Evolutionary conservation across 306 rosid genomes (phyloP).

Genomic region (Glycine soja): DNA sequence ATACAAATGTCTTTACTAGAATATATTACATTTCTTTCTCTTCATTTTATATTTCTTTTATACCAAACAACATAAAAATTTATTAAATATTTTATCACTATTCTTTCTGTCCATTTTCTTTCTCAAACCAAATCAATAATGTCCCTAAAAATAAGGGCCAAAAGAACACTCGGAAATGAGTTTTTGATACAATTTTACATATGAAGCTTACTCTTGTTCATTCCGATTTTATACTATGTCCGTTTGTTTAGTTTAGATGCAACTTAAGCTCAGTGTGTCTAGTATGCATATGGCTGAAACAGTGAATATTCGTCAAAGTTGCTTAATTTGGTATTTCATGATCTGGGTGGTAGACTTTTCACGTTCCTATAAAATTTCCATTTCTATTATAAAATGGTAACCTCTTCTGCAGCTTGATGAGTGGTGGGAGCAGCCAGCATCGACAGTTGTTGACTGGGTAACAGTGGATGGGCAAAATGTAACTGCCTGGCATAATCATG

Average conservation of each 20-base stretch:
- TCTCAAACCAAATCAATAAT: background rate
- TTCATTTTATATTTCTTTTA: too few species aligned
- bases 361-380: conserved; percentile 1
- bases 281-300: conserved; percentile 3
- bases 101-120: background rate
- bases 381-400: conserved; percentile 32
- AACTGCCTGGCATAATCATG: conserved; percentile 95
- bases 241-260: conserved; percentile 5
- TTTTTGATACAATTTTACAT: background rate
- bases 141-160: conserved; percentile 18
- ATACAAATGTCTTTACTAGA: too few species aligned
- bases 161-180: background rate
- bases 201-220: background rate
- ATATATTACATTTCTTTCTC: too few species aligned
- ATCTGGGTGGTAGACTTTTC: background rate
- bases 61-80: too few species aligned
- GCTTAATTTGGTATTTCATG: background rate
- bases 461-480: conserved; percentile 84
- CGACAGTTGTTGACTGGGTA: conserved; percentile 96
- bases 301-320: conserved; percentile 11
- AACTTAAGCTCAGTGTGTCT: conserved; percentile 15
- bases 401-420: conserved; percentile 83
- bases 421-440: conserved; percentile 99
- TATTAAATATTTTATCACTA: too few species aligned
- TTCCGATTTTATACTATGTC: background rate